phyloP scores from a whole-genome alignment of 139 green algal genomes.

The Mesotaenium endlicherianum region DNA sequence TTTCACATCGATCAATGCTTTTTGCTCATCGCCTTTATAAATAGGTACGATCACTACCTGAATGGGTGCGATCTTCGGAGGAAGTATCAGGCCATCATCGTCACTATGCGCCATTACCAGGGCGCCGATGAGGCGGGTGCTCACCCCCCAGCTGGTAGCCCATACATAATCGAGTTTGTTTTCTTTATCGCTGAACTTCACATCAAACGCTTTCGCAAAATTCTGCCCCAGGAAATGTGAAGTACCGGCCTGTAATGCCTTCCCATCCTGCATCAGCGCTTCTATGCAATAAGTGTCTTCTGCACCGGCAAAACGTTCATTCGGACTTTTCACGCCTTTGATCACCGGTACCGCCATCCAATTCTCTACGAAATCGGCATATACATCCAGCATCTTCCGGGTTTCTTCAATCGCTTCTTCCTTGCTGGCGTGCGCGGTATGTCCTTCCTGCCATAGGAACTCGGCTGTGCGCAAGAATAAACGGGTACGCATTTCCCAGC shows the following conservation, averaged over 20 bases:
- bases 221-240: conserved; percentile 92
- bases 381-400: conserved; percentile 60
- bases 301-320: conserved; percentile 84
- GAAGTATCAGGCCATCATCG: conserved; percentile 86
- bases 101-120: conserved; percentile 98
- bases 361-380: conserved; percentile 68
- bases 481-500: conserved; percentile 96
- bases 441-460: conserved; percentile 98
- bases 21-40: conserved; percentile 82
- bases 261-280: conserved; percentile 93
- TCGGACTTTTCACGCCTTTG: no score
- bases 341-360: conserved; percentile 89
- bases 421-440: conserved; percentile 91
- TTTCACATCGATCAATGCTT: no score
- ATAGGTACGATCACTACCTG: conserved; percentile 92
- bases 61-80: conserved; percentile 82
- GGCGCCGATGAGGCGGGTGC: conserved; percentile 88
- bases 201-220: conserved; percentile 80
- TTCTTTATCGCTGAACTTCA: conserved; percentile 62
- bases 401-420: conserved; percentile 83
- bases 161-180: conserved; percentile 78
- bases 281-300: conserved; percentile 95
- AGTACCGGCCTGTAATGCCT: conserved; percentile 88
- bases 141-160: conserved; percentile 89
- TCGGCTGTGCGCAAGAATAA: conserved; percentile 96